phyloP scores from a whole-genome alignment of 2,329 filamentous ascomycete genomes.

The Pseudogymnoascus sp. region DNA sequence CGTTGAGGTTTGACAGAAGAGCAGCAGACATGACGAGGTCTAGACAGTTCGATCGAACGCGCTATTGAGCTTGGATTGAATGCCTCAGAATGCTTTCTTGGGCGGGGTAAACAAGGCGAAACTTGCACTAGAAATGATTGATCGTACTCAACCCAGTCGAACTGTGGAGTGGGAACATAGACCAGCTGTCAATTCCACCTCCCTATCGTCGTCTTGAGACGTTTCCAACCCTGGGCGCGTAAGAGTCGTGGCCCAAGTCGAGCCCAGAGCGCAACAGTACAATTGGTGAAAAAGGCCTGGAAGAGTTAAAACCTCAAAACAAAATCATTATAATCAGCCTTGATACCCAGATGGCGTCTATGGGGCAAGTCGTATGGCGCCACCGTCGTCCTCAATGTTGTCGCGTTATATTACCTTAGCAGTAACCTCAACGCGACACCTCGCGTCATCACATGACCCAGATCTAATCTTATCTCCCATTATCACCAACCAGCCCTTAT shows the following conservation, averaged over 20 bases:
- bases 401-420: not conserved
- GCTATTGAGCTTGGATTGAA: not conserved
- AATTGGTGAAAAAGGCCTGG: too few species aligned
- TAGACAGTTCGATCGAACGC: not conserved
- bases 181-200: not conserved
- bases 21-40: not conserved
- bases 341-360: not conserved
- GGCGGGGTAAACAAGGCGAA: not conserved
- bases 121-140: not conserved
- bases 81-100: not conserved
- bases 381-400: not conserved
- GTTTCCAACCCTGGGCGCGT: not conserved
- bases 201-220: not conserved
- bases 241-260: not conserved
- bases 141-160: not conserved
- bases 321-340: not conserved
- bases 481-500: not conserved
- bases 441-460: not conserved
- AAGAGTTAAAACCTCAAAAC: not conserved
- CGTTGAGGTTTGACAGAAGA: slow-evolving; percentile 55
- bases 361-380: not conserved
- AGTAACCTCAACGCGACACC: not conserved
- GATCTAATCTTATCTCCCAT: not conserved
- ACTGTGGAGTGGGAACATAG: not conserved
- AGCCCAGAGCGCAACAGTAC: not conserved